Base-by-base conservation (phyloP, 2,329 filamentous ascomycete genomes). In the Phoma sp. region DNA sequence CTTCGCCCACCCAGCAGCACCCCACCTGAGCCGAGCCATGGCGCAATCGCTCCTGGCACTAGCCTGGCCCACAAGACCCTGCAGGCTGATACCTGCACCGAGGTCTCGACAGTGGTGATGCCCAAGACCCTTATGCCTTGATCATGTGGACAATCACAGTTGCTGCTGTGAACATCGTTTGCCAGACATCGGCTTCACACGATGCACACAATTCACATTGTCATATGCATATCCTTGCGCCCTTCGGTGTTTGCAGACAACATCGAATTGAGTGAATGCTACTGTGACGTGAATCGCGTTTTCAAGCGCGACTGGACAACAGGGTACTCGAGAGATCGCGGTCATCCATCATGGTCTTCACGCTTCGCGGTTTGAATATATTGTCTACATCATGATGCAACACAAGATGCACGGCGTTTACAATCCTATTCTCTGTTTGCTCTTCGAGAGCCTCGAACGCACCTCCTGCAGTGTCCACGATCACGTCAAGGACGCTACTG, bases 271-370 rank as follows among this genome's bases (percentile, higher is more conserved):
- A 29, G 41, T n/a, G 7, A 18, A 18, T 18, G 2, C 18, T 2
- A 18, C 18, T 18, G 18, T 18, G 18, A 18, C 18, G 18, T 18
- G 18, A 37, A 42, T 30, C 24, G 22, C 13, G 29, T 41, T 39
- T 18, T 18, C 18, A 2, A 18, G 18, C 18, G 18, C 18, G 23
- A 57, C 43, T 47, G 57, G 62, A 60, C 65, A 68, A 61, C 65
- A 68, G 50, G 64, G 65, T 68, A 45, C 65, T 62, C 59, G 50
- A 48, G 51, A 54, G 47, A 45, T 52, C 36, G 52, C 41, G 42
- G 23, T 56, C 58, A 62, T 36, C 65, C 64, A 67, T 68, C 65
- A 68, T 53, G 62, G 65, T 67, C 58, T 67, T 67, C 64, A 67
- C 51, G 14, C 14, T 35, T 45, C 35, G 38, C 32, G 38, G 23